These are phyloP conservation scores for Gossypium turneri DNA, from an alignment of 345 rosid species.

Conservation along the genomic window DNA sequence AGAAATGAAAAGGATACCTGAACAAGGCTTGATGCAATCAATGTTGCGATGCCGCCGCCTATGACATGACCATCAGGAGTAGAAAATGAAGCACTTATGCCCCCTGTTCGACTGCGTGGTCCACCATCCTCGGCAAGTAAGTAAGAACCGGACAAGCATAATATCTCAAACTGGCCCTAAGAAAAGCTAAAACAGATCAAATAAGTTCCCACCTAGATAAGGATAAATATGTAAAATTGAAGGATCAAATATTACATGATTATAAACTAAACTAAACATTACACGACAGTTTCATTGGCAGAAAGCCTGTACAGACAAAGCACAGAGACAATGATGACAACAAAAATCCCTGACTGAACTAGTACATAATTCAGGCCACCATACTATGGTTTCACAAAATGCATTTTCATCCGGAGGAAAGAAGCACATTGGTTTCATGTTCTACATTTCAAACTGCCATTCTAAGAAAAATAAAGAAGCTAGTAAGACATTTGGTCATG, in stretches of 20 bases:
- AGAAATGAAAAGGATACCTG: conserved; percentile 49
- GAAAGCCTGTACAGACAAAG: background rate
- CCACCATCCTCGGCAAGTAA: conserved; percentile 88
- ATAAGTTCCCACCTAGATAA: conserved; percentile 19
- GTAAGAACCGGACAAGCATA: conserved; percentile 92
- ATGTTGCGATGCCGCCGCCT: conserved; percentile 83
- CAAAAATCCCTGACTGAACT: background rate
- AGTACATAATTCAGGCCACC: background rate
- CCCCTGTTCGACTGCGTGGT: conserved; percentile 73
- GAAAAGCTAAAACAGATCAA: conserved; percentile 25
- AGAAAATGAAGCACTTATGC: conserved; percentile 87
- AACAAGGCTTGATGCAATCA: conserved; percentile 74
- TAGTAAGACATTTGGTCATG: background rate
- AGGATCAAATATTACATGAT: background rate
- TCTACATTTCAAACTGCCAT: conserved; percentile 7
- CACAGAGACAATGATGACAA: background rate
- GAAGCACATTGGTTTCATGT: background rate
- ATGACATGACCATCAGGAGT: conserved; percentile 88
- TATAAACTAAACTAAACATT: background rate
- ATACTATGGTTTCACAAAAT: background rate
- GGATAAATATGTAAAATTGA: background rate
- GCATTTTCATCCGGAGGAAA: background rate
- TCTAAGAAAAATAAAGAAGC: background rate
- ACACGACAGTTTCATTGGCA: background rate
- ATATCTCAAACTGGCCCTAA: conserved; percentile 90